Percentiles rank a stretch among this genome's conserved stretches.
These are phyloP conservation scores for Solanum sitiens DNA, from an alignment of 257 asterid species.

Conservation along the genomic window DNA sequence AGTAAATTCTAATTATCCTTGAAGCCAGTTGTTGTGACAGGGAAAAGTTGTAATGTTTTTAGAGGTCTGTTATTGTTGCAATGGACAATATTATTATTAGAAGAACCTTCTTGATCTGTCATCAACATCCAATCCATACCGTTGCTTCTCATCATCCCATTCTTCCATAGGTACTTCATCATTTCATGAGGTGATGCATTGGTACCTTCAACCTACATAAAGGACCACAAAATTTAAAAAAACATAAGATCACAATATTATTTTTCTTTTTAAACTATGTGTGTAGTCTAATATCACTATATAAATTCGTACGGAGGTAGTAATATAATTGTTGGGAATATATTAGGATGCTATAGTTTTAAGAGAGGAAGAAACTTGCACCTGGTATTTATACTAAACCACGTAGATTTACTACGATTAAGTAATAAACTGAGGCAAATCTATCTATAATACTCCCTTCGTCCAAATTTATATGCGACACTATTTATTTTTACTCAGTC, in stretches of 20 bases:
- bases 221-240: not conserved
- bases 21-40: conserved; percentile 24
- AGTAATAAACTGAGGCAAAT: not conserved
- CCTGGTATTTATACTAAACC: not conserved
- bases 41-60: conserved; percentile 73
- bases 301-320: not conserved
- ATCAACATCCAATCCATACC: conserved; percentile 37
- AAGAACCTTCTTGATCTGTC: conserved; percentile 15
- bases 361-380: not conserved
- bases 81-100: conserved; percentile 1
- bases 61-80: conserved; percentile 40
- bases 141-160: conserved; percentile 10
- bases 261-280: not conserved
- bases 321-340: not conserved
- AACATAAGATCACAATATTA: not conserved
- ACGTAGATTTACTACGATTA: not conserved
- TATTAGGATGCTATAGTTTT: not conserved
- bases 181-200: not conserved
- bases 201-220: not conserved
- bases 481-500: not conserved
- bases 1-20: not conserved
- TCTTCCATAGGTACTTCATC: not conserved
- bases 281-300: not conserved
- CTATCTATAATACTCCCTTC: not conserved
- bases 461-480: not conserved